Conservation (phyloP, 108 stramenopile species). For the Stephanodiscus minutulus region DNA sequence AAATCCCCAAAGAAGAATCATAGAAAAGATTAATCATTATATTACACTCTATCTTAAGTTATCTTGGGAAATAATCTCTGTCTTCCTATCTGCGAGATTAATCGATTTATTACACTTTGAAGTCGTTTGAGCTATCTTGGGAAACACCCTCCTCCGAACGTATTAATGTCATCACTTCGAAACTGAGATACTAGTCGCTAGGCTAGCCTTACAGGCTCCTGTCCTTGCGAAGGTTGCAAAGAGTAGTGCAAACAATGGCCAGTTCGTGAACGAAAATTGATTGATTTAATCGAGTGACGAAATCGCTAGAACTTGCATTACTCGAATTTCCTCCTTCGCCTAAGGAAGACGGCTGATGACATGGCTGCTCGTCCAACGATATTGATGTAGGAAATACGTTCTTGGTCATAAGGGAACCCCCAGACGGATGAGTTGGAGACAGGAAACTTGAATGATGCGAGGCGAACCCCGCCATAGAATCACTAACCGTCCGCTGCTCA, state of each 20-base stretch:
- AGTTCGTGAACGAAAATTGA: slow-evolving; percentile 47
- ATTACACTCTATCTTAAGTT: background rate
- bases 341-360: background rate
- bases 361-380: background rate
- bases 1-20: background rate
- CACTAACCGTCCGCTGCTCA: background rate
- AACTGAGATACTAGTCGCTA: background rate
- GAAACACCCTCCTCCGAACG: background rate
- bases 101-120: background rate
- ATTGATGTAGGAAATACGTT: background rate
- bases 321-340: background rate
- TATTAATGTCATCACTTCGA: background rate
- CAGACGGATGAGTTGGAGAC: background rate
- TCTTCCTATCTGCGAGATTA: background rate
- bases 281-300: slow-evolving; percentile 26
- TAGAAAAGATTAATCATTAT: background rate
- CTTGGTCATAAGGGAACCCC: background rate
- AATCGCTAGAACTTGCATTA: slow-evolving; percentile 3
- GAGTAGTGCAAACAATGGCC: slow-evolving; percentile 41
- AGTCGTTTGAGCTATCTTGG: too few relatives aligned
- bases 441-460: background rate
- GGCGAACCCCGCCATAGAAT: background rate
- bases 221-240: slow-evolving; percentile 43
- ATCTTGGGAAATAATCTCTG: background rate
- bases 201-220: slow-evolving; percentile 1